These are phyloP conservation scores for Dalbergia cochinchinensis DNA, from an alignment of 306 rosid species.

Conservation along the genomic window DNA sequence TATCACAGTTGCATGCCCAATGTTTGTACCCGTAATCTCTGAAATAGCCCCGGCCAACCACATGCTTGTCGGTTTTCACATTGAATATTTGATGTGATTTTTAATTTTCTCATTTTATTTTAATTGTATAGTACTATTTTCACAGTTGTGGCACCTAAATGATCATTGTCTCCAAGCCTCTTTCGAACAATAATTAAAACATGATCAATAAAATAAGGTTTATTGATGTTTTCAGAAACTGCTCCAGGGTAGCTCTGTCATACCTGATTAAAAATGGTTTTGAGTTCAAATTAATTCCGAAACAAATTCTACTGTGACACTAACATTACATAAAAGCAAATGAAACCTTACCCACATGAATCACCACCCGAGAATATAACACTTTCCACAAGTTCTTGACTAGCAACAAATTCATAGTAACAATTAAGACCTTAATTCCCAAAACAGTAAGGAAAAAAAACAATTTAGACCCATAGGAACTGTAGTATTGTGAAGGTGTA, in stretches of 20 bases:
- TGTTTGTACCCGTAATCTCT: too few species aligned
- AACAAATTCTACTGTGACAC: not conserved
- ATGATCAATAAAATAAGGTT: not conserved
- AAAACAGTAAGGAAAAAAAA: not conserved
- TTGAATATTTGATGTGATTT: too few species aligned
- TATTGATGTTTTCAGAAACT: conserved; percentile 24
- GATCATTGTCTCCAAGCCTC: not conserved
- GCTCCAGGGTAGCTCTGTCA: not conserved
- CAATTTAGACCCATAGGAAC: not conserved
- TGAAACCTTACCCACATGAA: not conserved
- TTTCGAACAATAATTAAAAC: not conserved
- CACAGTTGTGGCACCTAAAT: too few species aligned
- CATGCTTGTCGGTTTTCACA: too few species aligned
- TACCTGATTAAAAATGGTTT: not conserved
- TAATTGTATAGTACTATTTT: too few species aligned
- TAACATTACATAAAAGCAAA: not conserved
- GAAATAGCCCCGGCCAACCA: too few species aligned
- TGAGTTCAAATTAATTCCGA: not conserved
- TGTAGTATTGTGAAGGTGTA: too few species aligned
- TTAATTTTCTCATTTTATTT: too few species aligned
- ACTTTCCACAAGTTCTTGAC: not conserved
- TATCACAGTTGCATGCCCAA: too few species aligned
- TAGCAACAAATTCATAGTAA: conserved; percentile 19
- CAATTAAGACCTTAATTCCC: not conserved
- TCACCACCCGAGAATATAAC: not conserved